Conservation (phyloP, 2,329 filamentous ascomycete species). For the Trichoderma sp. region DNA sequence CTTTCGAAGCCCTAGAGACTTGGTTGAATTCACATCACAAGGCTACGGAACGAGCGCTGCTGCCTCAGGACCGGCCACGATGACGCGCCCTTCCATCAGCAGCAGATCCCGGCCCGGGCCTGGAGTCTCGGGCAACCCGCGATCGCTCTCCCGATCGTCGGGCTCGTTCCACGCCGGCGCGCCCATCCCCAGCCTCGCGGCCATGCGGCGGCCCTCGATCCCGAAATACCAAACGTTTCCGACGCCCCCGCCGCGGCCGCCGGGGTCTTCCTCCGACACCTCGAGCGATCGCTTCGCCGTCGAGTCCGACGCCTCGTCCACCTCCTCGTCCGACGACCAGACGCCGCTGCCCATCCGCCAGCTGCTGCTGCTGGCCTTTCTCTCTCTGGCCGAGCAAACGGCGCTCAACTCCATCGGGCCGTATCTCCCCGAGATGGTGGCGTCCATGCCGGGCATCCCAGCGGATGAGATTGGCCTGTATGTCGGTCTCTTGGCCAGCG, state of each 20-base stretch:
- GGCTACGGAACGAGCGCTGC: background rate
- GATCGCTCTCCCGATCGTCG: constrained; percentile 44
- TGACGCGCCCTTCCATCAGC: constrained; percentile 16
- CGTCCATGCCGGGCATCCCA: constrained; percentile 78
- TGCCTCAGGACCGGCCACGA: background rate
- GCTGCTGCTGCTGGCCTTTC: constrained; percentile 79
- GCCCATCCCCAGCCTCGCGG: constrained; percentile 44
- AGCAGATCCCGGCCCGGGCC: constrained; percentile 8
- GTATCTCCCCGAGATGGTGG: constrained; percentile 91
- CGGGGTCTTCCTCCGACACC: constrained; percentile 51
- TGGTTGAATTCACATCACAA: too few relatives aligned
- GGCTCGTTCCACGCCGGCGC: constrained; percentile 57
- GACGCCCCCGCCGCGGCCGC: constrained; percentile 68
- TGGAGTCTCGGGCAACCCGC: background rate
- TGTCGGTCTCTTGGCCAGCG: constrained; percentile 84
- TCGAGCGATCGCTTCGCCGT: constrained; percentile 19
- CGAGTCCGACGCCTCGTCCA: constrained; percentile 31
- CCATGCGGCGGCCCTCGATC: constrained; percentile 44
- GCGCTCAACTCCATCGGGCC: constrained; percentile 95
- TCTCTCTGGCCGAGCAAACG: constrained; percentile 92
- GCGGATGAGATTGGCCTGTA: constrained; percentile 75
- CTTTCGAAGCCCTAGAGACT: background rate
- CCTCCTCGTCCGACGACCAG: constrained; percentile 46
- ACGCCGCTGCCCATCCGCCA: constrained; percentile 82
- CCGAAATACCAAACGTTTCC: constrained; percentile 82